Evolutionary conservation across 2,329 filamentous ascomycete genomes (phyloP).

Genomic region (Colletotrichum sp.): DNA sequence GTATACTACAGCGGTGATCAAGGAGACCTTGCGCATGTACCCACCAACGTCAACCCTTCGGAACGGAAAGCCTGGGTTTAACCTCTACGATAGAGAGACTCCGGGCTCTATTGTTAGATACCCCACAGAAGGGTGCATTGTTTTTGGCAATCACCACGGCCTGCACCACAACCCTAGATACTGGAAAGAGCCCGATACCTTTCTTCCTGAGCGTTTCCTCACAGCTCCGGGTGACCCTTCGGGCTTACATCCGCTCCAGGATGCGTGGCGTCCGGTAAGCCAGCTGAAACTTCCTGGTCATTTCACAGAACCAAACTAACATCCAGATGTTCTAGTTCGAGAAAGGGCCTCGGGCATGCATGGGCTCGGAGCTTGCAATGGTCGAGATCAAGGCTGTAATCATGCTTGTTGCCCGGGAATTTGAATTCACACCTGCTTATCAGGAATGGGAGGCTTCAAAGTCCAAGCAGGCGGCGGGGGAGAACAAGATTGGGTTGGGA

Average conservation of each 20-base stretch:
- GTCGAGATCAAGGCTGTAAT: not conserved
- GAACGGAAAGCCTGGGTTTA: not conserved
- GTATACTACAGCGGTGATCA: constrained; percentile 50
- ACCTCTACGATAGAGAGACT: not conserved
- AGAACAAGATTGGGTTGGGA: not conserved
- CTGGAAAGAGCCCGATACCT: not conserved
- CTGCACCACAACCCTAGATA: not conserved
- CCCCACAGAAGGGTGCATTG: not conserved
- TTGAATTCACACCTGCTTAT: not conserved
- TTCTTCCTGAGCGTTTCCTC: not conserved
- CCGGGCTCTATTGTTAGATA: not conserved
- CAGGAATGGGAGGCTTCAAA: not conserved
- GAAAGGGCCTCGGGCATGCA: not conserved
- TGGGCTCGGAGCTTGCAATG: constrained; percentile 8
- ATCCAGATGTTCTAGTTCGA: not conserved
- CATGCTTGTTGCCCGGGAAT: not conserved
- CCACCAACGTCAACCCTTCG: constrained; percentile 37
- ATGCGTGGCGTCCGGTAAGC: constrained; percentile 5
- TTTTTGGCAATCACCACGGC: constrained; percentile 1
- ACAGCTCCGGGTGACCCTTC: not conserved
- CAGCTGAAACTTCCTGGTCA: no score
- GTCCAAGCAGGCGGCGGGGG: not conserved
- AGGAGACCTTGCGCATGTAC: constrained; percentile 39
- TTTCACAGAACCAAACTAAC: not conserved
- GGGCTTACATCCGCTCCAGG: not conserved